Base-by-base conservation (phyloP, 2,329 filamentous ascomycete species). In the Aspergillus persii region DNA sequence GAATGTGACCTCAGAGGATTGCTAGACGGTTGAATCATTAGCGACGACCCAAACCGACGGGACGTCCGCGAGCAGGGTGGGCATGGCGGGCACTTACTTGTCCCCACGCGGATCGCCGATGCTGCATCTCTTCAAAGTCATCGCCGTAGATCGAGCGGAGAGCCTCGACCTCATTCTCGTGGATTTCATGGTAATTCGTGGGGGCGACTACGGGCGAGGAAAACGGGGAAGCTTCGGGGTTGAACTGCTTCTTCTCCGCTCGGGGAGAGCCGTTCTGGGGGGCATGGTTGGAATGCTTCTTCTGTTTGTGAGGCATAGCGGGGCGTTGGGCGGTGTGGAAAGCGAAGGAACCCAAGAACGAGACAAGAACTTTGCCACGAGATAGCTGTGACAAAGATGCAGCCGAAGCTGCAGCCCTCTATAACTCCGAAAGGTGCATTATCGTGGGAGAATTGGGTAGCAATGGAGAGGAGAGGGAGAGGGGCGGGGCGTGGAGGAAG, bases 111-210 rank as follows among this genome's bases (percentile, higher is more conserved):
- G 86, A 83, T 49, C 76, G 83, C 61, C 87, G 85, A 53, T 85
- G 84, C 69, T 89, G 85, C 68, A 92, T 85, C 72, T 89, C 86
- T 67, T 89, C 83, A 71, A 92, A 97, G 71, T 97, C 93, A 60
- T 96, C 91, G 66, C 88, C 89, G 71, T 95, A 98, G 53, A 98
- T 96, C 47, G 94, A 90, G 69, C 89, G 84, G 60, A 98, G 82
- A 49, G 88, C 94, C 72, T 95, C 85, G 58, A 96, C 83, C 78
- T 98, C 95, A 72, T 96, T 90, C 69, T 89, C 83, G 77, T 98
- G 95, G 36, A 90, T 86, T 77, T 96, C 89, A 64, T 88, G 86
- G 78, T 97, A 96, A 71, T 92, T 80, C 59, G 83, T 83, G 46
- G 77, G 69, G 39, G 77, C 68, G 63, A 72, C 61, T 57, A 72